Conservation (phyloP, 805 yeast genomes). For the Nematodospora valgi region DNA sequence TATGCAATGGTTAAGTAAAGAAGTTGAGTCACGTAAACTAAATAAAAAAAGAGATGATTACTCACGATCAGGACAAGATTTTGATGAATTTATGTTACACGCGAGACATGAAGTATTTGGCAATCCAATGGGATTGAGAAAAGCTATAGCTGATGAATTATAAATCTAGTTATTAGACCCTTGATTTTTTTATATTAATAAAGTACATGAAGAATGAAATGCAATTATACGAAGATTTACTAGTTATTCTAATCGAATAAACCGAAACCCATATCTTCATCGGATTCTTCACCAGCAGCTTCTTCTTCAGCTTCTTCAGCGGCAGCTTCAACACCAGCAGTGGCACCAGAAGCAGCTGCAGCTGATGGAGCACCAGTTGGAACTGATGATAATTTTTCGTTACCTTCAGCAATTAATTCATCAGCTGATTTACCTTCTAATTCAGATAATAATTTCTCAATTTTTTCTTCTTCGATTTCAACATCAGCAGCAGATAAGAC, state of each 20-base stretch:
- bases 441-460: constrained; percentile 74
- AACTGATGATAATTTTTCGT: constrained; percentile 92
- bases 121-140: constrained; percentile 67
- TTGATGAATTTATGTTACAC: constrained; percentile 31
- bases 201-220: constrained; percentile 6
- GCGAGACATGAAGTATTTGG: constrained; percentile 72
- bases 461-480: constrained; percentile 88
- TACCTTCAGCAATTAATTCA: constrained; percentile 93
- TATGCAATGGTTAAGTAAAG: constrained; percentile 59
- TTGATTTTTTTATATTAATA: background rate
- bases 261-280: constrained; percentile 92
- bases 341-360: constrained; percentile 67
- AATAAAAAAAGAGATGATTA: constrained; percentile 26
- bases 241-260: constrained; percentile 79
- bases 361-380: constrained; percentile 92
- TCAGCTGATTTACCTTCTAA: constrained; percentile 90
- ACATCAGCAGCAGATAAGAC: constrained; percentile 93
- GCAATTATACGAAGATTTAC: background rate
- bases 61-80: constrained; percentile 29
- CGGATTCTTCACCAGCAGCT: constrained; percentile 52
- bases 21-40: constrained; percentile 25
- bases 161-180: constrained; percentile 1
- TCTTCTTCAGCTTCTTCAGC: constrained; percentile 71
- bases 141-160: constrained; percentile 47
- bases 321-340: constrained; percentile 51